Base-by-base conservation (phyloP, 2,329 filamentous ascomycete species). In the Microsporum audouinii region DNA sequence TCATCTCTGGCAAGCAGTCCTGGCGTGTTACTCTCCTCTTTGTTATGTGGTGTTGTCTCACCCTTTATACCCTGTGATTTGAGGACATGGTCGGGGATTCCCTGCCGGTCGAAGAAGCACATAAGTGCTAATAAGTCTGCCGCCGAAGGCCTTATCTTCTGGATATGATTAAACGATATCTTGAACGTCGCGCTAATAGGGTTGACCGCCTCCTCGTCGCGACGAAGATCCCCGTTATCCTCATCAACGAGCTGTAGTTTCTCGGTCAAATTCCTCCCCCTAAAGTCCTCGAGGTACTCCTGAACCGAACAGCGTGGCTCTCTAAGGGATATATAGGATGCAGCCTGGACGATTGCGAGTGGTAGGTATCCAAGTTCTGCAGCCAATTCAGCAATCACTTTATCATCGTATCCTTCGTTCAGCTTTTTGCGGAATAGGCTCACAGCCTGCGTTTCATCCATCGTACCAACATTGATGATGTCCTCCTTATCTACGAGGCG, bases 161-260 rank as follows among this genome's bases (percentile, higher is more conserved):
- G 63, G 3, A 75, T 69, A 60, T 72, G 66, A 0, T 63, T 51
- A 39, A 74, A 73, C 0, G 71, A 73, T 1, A 71, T 68, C 5
- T 72, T 62, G 71, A 70, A 75, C 0, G 71, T 74, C 0, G 61
- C 66, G 0, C 70, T 68, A 1, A 75, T 66, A 1, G 73, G 70
- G 36, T 73, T 75, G 2, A 59, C 58, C 1, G 64, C 62, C n/a
- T 62, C n/a, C 12, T 29, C 38, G 47, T 70, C 68, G 56, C 68
- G 63, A 12, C 68, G 67, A 17, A 62, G 56, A 53, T 70, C 65
- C 34, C 58, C 61, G 31, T 43, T 41, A 17, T 66, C 63, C 1
- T 61, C 17, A 7, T 63, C 39, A 8, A 71, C 62, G n/a, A 71
- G 62, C 39, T 31, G 69, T 38, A 12, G 61, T 61, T 61, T 64